Conservation (phyloP, 345 rosid genomes). For the Gossypium stocksii region DNA sequence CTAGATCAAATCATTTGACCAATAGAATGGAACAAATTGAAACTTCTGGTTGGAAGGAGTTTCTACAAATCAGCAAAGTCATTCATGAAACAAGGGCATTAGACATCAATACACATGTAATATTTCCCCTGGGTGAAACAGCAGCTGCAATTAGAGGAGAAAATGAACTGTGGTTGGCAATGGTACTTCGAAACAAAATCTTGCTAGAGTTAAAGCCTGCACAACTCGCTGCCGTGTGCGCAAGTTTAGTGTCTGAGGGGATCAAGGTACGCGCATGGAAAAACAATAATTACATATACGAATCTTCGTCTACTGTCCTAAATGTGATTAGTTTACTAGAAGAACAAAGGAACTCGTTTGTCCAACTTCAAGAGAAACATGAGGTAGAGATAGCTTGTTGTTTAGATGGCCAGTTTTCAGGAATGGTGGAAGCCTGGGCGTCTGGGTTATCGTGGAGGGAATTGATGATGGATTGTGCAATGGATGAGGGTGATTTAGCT, state of each 20-base stretch:
- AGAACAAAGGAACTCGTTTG: constrained; percentile 50
- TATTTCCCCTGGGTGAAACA: constrained; percentile 88
- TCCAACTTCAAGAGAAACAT: constrained; percentile 77
- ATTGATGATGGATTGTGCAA: constrained; percentile 85
- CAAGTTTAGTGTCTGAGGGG: constrained; percentile 21
- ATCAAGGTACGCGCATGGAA: constrained; percentile 77
- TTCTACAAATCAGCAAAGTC: constrained; percentile 74
- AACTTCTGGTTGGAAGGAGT: constrained; percentile 98
- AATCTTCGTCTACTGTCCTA: constrained; percentile 58
- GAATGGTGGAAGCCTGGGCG: constrained; percentile 99
- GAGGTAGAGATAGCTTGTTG: constrained; percentile 38
- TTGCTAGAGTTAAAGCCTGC: constrained; percentile 33
- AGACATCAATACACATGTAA: constrained; percentile 65
- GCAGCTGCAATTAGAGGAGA: constrained; percentile 97
- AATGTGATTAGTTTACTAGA: constrained; percentile 21
- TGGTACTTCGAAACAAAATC: constrained; percentile 68
- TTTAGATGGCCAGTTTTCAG: constrained; percentile 60
- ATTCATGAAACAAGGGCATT: constrained; percentile 82
- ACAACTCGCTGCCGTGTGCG: not conserved
- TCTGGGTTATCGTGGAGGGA: constrained; percentile 93
- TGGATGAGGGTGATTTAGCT: constrained; percentile 97
- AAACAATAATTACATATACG: constrained; percentile 63
- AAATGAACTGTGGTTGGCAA: constrained; percentile 40
- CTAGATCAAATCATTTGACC: constrained; percentile 52
- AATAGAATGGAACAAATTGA: constrained; percentile 42